These are phyloP conservation scores for Clonostachys solani DNA, from an alignment of 2,329 filamentous ascomycete genomes.

Conservation along the genomic window DNA sequence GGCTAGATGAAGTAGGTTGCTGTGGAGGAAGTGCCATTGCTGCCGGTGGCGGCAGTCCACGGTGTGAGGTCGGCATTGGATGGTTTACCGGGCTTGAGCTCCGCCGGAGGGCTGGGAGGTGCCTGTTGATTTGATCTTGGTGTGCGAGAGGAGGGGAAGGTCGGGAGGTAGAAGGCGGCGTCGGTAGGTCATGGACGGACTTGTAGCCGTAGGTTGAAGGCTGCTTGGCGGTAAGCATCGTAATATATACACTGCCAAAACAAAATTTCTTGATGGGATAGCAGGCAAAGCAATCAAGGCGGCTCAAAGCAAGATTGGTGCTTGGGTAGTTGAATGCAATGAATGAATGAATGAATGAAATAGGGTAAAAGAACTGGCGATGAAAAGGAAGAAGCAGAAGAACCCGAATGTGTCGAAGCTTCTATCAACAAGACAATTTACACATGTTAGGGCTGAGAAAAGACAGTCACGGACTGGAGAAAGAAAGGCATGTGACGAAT, in stretches of 20 bases:
- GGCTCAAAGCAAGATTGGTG: too few species aligned
- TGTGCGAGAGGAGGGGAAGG: constrained; percentile 49
- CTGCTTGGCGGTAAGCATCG: constrained; percentile 60
- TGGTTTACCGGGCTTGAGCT: constrained; percentile 43
- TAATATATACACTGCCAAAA: constrained; percentile 15
- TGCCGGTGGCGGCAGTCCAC: constrained; percentile 65
- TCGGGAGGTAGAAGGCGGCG: constrained; percentile 50
- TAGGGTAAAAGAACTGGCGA: too few species aligned
- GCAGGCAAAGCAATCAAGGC: too few species aligned
- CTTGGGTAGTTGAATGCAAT: too few species aligned
- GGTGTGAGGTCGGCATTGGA: constrained; percentile 66
- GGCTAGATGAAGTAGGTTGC: constrained; percentile 10
- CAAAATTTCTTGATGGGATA: too few species aligned
- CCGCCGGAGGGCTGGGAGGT: constrained; percentile 28
- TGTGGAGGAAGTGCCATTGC: constrained; percentile 55
- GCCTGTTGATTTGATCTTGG: constrained; percentile 40
- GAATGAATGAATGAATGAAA: too few species aligned
- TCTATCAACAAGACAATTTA: too few species aligned
- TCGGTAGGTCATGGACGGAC: constrained; percentile 59
- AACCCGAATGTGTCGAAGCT: too few species aligned
- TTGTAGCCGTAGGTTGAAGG: constrained; percentile 54
- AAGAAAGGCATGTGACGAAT: too few species aligned
- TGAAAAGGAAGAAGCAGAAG: too few species aligned
- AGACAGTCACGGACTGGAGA: not conserved
- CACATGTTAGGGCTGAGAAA: too few species aligned